phyloP scores from a whole-genome alignment of 2,329 filamentous ascomycete species.

The Aschersonia sp. region DNA sequence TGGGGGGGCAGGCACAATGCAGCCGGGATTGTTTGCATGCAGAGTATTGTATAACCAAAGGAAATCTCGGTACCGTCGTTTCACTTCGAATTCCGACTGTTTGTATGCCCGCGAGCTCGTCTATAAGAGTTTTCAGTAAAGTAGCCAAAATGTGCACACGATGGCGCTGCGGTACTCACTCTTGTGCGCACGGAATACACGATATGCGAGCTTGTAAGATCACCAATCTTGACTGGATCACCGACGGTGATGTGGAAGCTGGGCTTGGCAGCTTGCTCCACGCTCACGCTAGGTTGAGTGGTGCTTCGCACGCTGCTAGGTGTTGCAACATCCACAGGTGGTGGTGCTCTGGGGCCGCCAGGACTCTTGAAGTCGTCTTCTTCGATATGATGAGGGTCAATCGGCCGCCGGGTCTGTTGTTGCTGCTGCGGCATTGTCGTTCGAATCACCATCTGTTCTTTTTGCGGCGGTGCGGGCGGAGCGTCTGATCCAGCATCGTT shows the following conservation, averaged over 20 bases:
- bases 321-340: conserved; percentile 44
- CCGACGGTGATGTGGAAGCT: conserved; percentile 83
- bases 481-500: conserved; percentile 26
- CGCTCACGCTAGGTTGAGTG: conserved; percentile 64
- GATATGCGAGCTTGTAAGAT: conserved; percentile 91
- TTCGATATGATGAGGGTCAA: conserved; percentile 52
- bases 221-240: conserved; percentile 94
- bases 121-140: conserved; percentile 25
- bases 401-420: conserved; percentile 26
- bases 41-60: conserved; percentile 94
- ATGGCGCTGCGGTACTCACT: conserved; percentile 30
- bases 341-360: conserved; percentile 46
- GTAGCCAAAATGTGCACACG: not conserved
- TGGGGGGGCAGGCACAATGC: conserved; percentile 87
- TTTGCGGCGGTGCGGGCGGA: conserved; percentile 55
- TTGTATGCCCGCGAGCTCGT: conserved; percentile 94
- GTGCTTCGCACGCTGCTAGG: conserved; percentile 35
- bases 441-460: conserved; percentile 49
- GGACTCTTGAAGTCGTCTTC: conserved; percentile 49
- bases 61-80: conserved; percentile 88
- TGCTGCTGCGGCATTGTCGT: conserved; percentile 37
- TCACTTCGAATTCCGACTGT: conserved; percentile 83
- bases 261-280: conserved; percentile 89
- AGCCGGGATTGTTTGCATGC: conserved; percentile 85
- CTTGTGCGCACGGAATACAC: conserved; percentile 92